Conservation (phyloP, 257 asterid genomes). For the Prunella vulgaris region DNA sequence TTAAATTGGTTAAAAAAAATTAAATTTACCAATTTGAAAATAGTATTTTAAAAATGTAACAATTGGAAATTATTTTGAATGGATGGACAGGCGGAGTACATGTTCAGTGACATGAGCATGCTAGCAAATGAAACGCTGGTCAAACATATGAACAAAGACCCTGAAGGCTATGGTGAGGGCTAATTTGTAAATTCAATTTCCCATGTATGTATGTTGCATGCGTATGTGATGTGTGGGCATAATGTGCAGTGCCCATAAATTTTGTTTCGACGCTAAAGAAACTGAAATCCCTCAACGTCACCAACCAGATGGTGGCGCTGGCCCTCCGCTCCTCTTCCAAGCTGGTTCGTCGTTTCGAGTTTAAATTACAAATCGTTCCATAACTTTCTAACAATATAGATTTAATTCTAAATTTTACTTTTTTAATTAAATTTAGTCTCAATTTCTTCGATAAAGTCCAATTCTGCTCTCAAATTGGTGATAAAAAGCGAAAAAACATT, state of each 20-base stretch:
- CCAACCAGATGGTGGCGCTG: slow-evolving; percentile 67
- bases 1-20: no score
- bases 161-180: slow-evolving; percentile 82
- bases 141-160: slow-evolving; percentile 74
- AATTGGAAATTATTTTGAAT: no score
- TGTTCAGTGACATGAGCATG: slow-evolving; percentile 94
- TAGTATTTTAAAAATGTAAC: no score
- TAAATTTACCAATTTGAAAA: no score
- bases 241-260: slow-evolving; percentile 63
- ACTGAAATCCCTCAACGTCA: slow-evolving; percentile 73
- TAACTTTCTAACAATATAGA: no score
- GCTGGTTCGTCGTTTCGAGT: slow-evolving; percentile 75
- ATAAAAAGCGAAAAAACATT: no score
- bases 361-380: no score
- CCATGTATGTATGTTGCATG: no score
- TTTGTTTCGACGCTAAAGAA: slow-evolving; percentile 77
- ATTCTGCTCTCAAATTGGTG: no score
- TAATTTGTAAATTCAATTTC: background rate
- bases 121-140: slow-evolving; percentile 83
- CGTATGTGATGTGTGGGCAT: background rate
- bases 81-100: slow-evolving; percentile 72
- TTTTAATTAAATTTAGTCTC: no score
- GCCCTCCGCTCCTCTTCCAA: slow-evolving; percentile 77
- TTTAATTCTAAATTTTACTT: no score
- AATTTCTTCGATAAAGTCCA: no score